Base-by-base conservation (phyloP, 495 filamentous ascomycete species). In the Umbilicaria muhlenbergii region DNA sequence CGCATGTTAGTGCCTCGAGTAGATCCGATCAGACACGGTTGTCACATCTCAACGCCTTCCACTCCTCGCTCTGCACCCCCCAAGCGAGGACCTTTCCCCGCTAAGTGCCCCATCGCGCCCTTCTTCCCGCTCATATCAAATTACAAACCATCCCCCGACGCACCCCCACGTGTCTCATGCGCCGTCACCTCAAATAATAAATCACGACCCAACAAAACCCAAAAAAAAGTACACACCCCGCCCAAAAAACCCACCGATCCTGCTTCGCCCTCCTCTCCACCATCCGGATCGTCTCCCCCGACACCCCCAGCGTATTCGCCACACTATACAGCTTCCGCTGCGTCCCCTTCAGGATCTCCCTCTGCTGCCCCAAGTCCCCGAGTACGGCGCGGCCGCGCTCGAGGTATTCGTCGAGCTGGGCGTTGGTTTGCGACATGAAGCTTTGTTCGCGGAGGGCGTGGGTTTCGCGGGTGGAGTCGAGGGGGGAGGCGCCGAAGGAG, bases 231-330 rank as follows among this genome's bases (percentile, higher is more conserved):
- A 92, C 59, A 16, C 92, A 85, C 0, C 91, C 86, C 12, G 59
- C 80, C 75, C 82, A 83, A 60, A 98, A 98, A 21, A 98, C 92
- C 89, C 88, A 96, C 63, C 94, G 95, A 54, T 98, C 91, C 68
- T 95, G 78, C 60, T 74, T 81, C 41, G 91, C 88, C 47, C 91
- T 71, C 54, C 91, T 66, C 61, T 96, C 88, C 39, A 98, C 63
- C 84, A 88, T 94, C 12, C 92, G 74, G 44, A 98, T 98, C 5
- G 91, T 98, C 58, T 96, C 92, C 24, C 89, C 87, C 58, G 81
- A 87, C 32, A 98, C 73, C 7, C 91, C 91, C 47, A 98, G 63
- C 24, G 92, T 96, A 55, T 93, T 96, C 6, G 83, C 91, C 16
- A 94, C 86, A 56, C 75, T 86, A 55, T 96, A 96, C 37, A 99